phyloP scores from a whole-genome alignment of 805 yeast species.

The Saturnispora gosingensis region DNA sequence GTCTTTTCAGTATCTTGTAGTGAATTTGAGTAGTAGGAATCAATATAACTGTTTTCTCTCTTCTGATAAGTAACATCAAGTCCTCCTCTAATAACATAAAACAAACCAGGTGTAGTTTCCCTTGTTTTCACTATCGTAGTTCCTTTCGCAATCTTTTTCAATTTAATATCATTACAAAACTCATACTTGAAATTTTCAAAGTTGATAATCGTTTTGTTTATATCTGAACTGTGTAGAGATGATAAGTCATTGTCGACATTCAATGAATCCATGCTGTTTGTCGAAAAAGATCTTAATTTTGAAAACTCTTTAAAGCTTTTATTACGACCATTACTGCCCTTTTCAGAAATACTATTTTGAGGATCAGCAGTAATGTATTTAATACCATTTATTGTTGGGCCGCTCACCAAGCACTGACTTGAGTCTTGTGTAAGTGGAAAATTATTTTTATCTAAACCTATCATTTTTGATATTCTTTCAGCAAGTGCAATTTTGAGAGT shows the following conservation, averaged over 20 bases:
- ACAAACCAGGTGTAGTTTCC: constrained; percentile 63
- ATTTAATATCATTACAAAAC: constrained; percentile 50
- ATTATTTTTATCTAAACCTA: constrained; percentile 47
- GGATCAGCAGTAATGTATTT: constrained; percentile 8
- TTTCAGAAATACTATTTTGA: not conserved
- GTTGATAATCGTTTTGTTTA: constrained; percentile 25
- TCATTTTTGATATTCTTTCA: constrained; percentile 57
- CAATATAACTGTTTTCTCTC: constrained; percentile 15
- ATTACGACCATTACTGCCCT: not conserved
- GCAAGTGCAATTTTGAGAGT: constrained; percentile 54
- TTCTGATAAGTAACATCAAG: constrained; percentile 53
- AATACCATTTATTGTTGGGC: constrained; percentile 8
- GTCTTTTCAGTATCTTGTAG: not conserved
- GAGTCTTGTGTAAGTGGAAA: constrained; percentile 3
- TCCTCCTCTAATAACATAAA: constrained; percentile 69
- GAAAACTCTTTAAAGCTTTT: not conserved
- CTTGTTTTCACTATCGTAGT: constrained; percentile 54
- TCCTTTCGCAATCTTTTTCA: constrained; percentile 45
- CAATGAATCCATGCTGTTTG: constrained; percentile 12
- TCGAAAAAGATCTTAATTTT: constrained; percentile 20
- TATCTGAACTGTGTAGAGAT: constrained; percentile 12
- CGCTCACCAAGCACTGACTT: constrained; percentile 6
- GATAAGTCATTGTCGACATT: constrained; percentile 8
- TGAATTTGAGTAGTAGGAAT: constrained; percentile 9
- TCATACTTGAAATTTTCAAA: constrained; percentile 46